phyloP scores from a whole-genome alignment of 2,329 filamentous ascomycete genomes.

The Fusarium austroafricanum region DNA sequence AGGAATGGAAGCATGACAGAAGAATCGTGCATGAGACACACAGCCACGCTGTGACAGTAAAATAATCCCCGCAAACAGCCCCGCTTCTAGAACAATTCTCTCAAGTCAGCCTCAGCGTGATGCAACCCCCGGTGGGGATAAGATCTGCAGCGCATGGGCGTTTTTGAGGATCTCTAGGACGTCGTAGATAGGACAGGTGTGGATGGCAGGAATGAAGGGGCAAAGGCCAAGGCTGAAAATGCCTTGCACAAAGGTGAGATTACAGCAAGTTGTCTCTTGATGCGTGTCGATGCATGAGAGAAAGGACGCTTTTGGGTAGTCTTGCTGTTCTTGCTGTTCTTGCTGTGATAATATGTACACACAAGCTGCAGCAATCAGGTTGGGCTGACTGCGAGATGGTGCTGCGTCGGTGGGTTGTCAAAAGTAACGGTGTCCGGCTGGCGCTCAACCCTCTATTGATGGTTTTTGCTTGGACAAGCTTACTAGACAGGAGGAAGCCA shows the following conservation, averaged over 20 bases:
- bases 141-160: conserved; percentile 39
- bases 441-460: not conserved
- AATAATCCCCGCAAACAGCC: conserved; percentile 34
- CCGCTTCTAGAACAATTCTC: conserved; percentile 52
- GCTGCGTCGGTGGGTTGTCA: conserved; percentile 13
- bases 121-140: conserved; percentile 21
- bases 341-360: conserved; percentile 22
- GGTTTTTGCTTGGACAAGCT: not conserved
- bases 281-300: not conserved
- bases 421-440: conserved; percentile 1
- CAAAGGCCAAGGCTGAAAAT: conserved; percentile 24
- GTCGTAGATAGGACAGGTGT: conserved; percentile 8
- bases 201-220: conserved; percentile 23
- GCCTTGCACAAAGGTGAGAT: conserved; percentile 3
- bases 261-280: conserved; percentile 4
- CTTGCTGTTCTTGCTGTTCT: conserved; percentile 9
- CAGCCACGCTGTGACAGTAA: conserved; percentile 25
- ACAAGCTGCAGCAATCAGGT: conserved; percentile 22
- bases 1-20: conserved; percentile 41
- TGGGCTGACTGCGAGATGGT: conserved; percentile 6
- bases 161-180: conserved; percentile 27
- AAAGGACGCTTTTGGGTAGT: conserved; percentile 24
- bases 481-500: conserved; percentile 1
- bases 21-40: conserved; percentile 32
- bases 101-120: conserved; percentile 44